phyloP scores from a whole-genome alignment of 2,329 filamentous ascomycete species.

The Penicillium sp. region DNA sequence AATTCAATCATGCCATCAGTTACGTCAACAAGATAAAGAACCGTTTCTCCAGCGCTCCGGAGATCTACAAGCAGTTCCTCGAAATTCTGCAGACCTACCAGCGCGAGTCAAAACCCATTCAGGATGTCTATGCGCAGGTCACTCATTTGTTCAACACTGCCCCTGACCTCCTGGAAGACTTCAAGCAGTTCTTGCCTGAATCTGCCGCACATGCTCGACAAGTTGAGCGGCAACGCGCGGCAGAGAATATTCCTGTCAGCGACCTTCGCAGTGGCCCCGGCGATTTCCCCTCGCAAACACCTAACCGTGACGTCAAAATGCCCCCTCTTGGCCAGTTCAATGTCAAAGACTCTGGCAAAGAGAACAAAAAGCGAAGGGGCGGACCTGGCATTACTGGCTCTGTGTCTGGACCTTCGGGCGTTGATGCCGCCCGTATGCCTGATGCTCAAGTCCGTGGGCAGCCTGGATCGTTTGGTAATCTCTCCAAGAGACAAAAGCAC shows the following conservation, averaged over 20 bases:
- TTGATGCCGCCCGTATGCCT: slow-evolving; percentile 33
- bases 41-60: slow-evolving; percentile 90
- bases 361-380: slow-evolving; percentile 82
- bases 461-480: slow-evolving; percentile 41
- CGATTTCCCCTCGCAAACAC: slow-evolving; percentile 50
- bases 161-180: slow-evolving; percentile 92
- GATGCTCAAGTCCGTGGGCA: slow-evolving; percentile 36
- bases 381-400: slow-evolving; percentile 44
- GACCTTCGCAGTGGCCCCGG: slow-evolving; percentile 57
- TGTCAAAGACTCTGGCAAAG: slow-evolving; percentile 76
- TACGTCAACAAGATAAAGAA: slow-evolving; percentile 99
- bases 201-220: slow-evolving; percentile 70
- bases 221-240: slow-evolving; percentile 55
- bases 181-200: slow-evolving; percentile 97
- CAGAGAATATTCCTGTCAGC: slow-evolving; percentile 67
- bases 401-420: slow-evolving; percentile 32
- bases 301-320: slow-evolving; percentile 63
- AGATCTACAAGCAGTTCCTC: slow-evolving; percentile 98
- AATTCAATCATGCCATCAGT: slow-evolving; percentile 98
- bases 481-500: slow-evolving; percentile 68
- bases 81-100: slow-evolving; percentile 98
- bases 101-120: slow-evolving; percentile 94
- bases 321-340: slow-evolving; percentile 95
- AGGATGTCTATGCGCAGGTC: slow-evolving; percentile 96
- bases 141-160: slow-evolving; percentile 91